These are phyloP conservation scores for Acacia crassicarpa DNA, from an alignment of 306 rosid genomes.

Conservation along the genomic window DNA sequence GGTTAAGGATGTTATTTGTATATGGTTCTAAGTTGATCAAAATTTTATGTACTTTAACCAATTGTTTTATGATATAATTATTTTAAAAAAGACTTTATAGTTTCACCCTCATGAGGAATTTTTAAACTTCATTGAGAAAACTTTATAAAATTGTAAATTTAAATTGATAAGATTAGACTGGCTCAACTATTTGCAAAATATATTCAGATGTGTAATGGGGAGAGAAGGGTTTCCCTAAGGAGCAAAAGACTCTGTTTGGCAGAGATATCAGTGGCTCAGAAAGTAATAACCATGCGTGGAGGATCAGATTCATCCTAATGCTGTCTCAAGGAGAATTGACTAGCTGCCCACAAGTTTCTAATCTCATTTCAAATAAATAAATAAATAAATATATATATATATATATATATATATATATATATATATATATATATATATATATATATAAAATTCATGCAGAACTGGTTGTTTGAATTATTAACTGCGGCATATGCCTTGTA, in stretches of 20 bases:
- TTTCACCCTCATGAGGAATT: no score
- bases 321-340: slow-evolving; percentile 20
- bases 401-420: no score
- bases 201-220: slow-evolving; percentile 22
- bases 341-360: slow-evolving; percentile 7
- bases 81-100: no score
- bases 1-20: no score
- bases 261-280: slow-evolving; percentile 29
- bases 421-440: no score
- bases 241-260: slow-evolving; percentile 41
- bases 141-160: not conserved
- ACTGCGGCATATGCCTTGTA: not conserved
- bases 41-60: no score
- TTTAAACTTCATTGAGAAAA: no score
- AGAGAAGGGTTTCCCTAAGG: slow-evolving; percentile 16
- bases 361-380: not conserved
- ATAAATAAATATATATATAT: no score
- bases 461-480: not conserved
- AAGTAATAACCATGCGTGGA: slow-evolving; percentile 27
- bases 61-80: no score
- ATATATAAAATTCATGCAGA: no score
- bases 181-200: not conserved
- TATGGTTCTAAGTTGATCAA: no score
- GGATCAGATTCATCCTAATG: slow-evolving; percentile 19
- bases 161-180: not conserved